Base-by-base conservation (phyloP, 768 basidiomycete genomes). In the Agaricus subrufescens region DNA sequence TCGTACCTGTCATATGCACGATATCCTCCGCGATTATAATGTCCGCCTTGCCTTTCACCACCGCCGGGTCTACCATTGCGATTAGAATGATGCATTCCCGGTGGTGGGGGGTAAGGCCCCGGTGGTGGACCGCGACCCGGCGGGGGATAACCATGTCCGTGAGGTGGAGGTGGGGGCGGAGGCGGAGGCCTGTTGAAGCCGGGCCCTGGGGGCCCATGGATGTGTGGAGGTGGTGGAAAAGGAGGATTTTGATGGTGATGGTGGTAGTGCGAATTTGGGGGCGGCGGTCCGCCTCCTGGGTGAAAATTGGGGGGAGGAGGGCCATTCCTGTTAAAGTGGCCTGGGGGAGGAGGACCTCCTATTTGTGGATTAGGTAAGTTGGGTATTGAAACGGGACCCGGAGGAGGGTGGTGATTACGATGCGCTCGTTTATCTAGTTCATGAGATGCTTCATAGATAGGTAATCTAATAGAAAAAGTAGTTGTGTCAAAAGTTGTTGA, bases 371-470 rank as follows among this genome's bases (percentile, higher is more conserved):
- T 56, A 27, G 54, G 46, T 51, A 59, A 51, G 27, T 49, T 42
- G 4, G 59, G 59, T 27, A 50, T 62, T 7, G 67, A 65, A 63
- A 62, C 31, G 65, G 67, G 59, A 68, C 69, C 63, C 54, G 38
- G 69, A 60, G 53, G 51, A 45, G 57, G 63, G 58, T 73, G 73
- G 51, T 70, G 68, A 26, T 68, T 70, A 39, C 86, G 77, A 23
- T 86, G 83, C 2, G 83, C 84, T 29, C 86, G 84, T 63, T 84
- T 87, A 69, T 89, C 87, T 42, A 88, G 89, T 66, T 92, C 89
- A 60, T 92, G 89, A 1, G 89, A 92, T 1, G 89, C 81, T 68
- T 92, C 89, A 60, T 92, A 92, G 6, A 75, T 73, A 3, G 89
- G 89, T 27, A 91, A 74, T 46, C 89, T 91, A 56, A 0, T 54